phyloP scores from a whole-genome alignment of 306 rosid genomes.

The Castanospermum australe region DNA sequence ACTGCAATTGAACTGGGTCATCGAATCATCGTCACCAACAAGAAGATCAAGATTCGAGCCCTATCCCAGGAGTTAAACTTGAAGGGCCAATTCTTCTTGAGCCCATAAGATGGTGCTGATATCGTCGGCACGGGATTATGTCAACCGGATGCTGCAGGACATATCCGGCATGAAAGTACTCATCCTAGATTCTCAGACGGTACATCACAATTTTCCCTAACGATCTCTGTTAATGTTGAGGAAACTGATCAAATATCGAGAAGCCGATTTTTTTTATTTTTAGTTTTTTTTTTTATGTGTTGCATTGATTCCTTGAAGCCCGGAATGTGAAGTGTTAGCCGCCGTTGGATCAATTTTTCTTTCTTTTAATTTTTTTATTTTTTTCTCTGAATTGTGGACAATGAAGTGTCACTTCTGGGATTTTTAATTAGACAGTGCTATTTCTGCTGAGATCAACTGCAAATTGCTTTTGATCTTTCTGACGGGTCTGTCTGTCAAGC shows the following conservation, averaged over 20 bases:
- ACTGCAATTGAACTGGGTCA: not conserved
- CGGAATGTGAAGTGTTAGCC: not conserved
- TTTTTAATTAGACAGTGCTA: not conserved
- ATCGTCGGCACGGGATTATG: constrained; percentile 78
- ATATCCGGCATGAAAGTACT: constrained; percentile 99
- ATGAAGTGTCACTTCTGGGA: not conserved
- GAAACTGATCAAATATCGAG: not conserved
- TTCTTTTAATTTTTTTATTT: not conserved
- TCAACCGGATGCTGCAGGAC: constrained; percentile 91
- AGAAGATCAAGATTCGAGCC: not conserved
- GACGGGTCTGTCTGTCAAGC: not conserved
- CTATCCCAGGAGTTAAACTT: too few relatives aligned
- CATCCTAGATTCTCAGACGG: constrained; percentile 95
- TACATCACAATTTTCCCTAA: constrained; percentile 21
- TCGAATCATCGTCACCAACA: not conserved
- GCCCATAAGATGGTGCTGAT: constrained; percentile 57
- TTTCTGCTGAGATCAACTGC: not conserved
- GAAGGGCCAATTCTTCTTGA: not conserved
- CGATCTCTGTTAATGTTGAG: constrained; percentile 11
- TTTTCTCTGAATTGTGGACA: not conserved
- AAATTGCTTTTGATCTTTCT: not conserved
- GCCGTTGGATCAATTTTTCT: not conserved
- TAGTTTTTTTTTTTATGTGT: not conserved
- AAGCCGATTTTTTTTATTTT: not conserved
- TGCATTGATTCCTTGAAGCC: not conserved